Percentiles rank a stretch among this genome's conserved stretches.
These are phyloP conservation scores for Fusarium sp. DNA, from an alignment of 2,329 filamentous ascomycete species.

Conservation along the genomic window DNA sequence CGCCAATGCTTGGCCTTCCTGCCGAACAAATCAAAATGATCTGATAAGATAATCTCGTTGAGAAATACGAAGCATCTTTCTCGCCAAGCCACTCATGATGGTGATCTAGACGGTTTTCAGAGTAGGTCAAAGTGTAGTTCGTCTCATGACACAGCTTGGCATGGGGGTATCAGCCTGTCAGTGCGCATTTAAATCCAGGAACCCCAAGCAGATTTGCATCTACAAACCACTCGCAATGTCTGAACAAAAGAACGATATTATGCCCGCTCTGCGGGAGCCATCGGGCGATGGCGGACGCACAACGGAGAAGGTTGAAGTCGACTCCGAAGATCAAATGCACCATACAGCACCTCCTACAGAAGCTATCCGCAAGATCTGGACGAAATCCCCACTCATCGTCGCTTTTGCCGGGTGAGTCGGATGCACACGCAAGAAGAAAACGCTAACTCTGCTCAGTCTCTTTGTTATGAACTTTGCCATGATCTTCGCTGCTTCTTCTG, in stretches of 20 bases:
- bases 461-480: constrained; percentile 38
- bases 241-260: background rate
- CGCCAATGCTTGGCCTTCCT: background rate
- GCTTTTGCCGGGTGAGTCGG: constrained; percentile 19
- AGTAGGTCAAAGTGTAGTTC: background rate
- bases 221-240: background rate
- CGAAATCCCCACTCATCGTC: background rate
- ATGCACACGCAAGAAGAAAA: accelerated
- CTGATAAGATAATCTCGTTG: background rate
- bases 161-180: background rate
- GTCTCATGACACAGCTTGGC: background rate
- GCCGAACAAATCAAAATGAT: background rate
- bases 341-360: constrained; percentile 10
- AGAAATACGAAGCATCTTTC: background rate
- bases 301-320: background rate
- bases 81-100: background rate
- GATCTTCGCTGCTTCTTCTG: constrained; percentile 32
- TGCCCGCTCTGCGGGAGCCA: background rate
- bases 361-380: constrained; percentile 30
- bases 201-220: background rate
- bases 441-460: background rate
- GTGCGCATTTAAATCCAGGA: background rate
- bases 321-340: background rate
- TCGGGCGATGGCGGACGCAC: background rate
- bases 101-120: background rate